Evolutionary conservation across 345 rosid genomes (phyloP), one percentile per base, ranked within the genome.

Genomic region (Sapria himalayana): DNA sequence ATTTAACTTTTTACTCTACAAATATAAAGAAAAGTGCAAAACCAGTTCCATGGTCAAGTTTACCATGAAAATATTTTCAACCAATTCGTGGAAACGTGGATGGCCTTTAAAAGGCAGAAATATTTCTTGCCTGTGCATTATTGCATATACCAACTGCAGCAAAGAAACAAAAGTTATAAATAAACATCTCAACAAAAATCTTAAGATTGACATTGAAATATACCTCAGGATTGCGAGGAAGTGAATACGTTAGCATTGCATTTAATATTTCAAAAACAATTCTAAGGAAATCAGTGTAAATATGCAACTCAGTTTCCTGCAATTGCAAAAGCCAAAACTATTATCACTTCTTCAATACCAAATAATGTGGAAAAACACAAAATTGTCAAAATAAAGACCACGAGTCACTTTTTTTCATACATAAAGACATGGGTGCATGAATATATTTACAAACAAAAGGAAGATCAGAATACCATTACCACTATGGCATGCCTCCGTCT

Each of bases 211-310:
- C n/a, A n/a, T n/a, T n/a, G n/a, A n/a, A n/a, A n/a, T n/a, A 46
- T 63, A 89, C 95, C 86, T 89, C 99, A 0, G 99, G 99, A 69
- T 89, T 89, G 43, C 78, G 76, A 14, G 99, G 93, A 33, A 89
- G 62, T 25, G 93, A 84, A 56, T 79, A 89, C 1, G 93, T 82
- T 69, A 89, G 74, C 57, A 82, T 79, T 22, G 86, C 98, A 59
- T 82, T 89, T 49, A 89, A 48, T 53, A 82, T 82, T 65, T 89
- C 98, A 4, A 89, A 79, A 57, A 89, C 98, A 46, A 79, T 81
- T 58, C 98, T 79, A 63, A 89, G 57, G 67, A 89, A 82, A 70
- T 89, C 98, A 0, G 95, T 73, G 52, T 82, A 82, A 40, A 89
- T 89, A 46, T 89, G 92, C 69, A 89, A 66, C 63, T 89, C 98